A percentile compares a stretch with the other conserved stretches of the same genome.
These are phyloP conservation scores for Solanum verrucosum DNA, from an alignment of 257 asterid species.

Conservation along the genomic window DNA sequence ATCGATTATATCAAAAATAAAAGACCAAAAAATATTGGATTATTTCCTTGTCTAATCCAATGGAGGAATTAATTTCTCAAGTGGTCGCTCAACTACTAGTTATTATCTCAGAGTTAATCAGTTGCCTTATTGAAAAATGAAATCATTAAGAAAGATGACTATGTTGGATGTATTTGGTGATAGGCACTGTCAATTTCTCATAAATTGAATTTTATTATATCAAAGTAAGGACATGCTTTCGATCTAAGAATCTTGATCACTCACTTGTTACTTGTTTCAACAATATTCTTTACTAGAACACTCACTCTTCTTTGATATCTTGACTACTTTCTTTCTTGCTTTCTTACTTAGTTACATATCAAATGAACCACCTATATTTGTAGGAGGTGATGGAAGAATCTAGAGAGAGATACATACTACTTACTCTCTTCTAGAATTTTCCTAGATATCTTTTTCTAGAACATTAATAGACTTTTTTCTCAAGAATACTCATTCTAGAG, in stretches of 20 bases:
- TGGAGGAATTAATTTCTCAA: not conserved
- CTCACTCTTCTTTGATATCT: no score
- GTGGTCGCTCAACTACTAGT: not conserved
- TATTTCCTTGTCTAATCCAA: not conserved
- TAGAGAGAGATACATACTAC: not conserved
- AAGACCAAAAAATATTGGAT: not conserved
- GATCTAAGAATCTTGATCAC: no score
- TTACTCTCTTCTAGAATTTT: not conserved
- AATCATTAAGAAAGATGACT: not conserved
- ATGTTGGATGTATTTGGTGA: no score
- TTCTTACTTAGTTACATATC: no score
- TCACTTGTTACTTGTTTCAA: no score
- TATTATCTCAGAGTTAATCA: not conserved
- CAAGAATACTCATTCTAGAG: not conserved
- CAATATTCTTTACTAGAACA: no score
- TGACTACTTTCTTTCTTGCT: no score
- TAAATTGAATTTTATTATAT: no score
- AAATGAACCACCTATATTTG: no score
- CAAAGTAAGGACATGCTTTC: no score
- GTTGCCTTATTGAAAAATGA: not conserved
- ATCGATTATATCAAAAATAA: conserved; percentile 40
- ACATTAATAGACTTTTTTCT: no score
- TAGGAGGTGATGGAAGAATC: not conserved
- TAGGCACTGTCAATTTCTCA: no score
- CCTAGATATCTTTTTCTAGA: not conserved